Evolutionary conservation across 257 asterid species (phyloP), one percentile per base, ranked within the genome.

Genomic region (Nicotiana otophora): DNA sequence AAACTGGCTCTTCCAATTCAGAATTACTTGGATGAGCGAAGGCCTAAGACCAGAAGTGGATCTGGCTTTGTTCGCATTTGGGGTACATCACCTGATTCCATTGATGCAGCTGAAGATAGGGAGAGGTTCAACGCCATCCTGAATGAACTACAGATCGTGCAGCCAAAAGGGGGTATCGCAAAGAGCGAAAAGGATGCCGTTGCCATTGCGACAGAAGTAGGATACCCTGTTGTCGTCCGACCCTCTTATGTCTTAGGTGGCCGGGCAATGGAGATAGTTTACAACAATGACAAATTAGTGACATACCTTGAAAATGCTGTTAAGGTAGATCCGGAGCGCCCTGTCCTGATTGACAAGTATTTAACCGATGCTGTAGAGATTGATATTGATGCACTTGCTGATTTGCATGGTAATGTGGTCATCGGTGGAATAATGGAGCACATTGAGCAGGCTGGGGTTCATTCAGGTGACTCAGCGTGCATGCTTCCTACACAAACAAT

Each of bases 391-490:
- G 91, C 98, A 3, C 94, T 96, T 46, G 86, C 97, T 3, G 99
- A 96, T 84, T 88, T 83, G 15, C 84, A 93, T 10, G 99, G 98
- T 7, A 91, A 94, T 77, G 99, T 96, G 7, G 99, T 96, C 83
- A 94, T 96, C 30, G 99, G 99, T 64, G 99, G 98, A 78, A 96
- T 96, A 85, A 96, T 96, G 99, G 99, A 96, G 92, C 99, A 96
- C 83, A 93, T 96, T 17, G 98, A 96, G 86, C 98, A 94, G 84
- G 99, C 99, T 0, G 99, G 98, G 19, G 96, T 94, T 83, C 99
- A 96, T 77, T 96, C 98, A 0, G 99, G 98, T 23, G 99, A 96
- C 77, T 96, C 98, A 0, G 99, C 99, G 2, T 96, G 99, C 90
- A 92, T 94, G 97, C 87, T 96, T 65, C 99, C 99, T 5, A 94